Evolutionary conservation across 2,329 filamentous ascomycete genomes (phyloP).

Genomic region (Tolypocladium paradoxum): DNA sequence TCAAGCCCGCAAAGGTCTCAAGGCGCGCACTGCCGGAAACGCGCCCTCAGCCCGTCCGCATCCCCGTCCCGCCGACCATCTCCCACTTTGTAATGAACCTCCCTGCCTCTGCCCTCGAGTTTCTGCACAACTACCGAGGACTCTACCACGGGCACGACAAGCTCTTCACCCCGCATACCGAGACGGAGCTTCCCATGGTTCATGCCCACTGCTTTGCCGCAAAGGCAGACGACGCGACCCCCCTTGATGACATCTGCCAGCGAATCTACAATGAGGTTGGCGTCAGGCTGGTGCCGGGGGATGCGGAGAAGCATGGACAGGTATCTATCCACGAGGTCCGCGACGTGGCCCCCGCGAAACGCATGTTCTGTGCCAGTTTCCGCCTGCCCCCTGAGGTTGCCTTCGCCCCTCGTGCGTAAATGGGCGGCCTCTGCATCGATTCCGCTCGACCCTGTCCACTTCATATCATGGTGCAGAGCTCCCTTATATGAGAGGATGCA

Average conservation of each 20-base stretch:
- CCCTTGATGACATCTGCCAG: constrained; percentile 38
- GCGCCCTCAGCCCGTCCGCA: constrained; percentile 23
- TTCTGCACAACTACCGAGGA: constrained; percentile 57
- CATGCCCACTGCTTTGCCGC: constrained; percentile 93
- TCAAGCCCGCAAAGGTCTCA: constrained; percentile 30
- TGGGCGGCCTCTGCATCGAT: neutral
- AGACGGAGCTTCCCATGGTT: constrained; percentile 60
- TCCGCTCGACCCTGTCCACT: neutral
- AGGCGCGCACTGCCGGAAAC: constrained; percentile 26
- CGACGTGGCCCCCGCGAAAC: constrained; percentile 84
- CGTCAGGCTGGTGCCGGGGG: constrained; percentile 28
- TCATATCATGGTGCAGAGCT: neutral
- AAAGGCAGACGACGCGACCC: constrained; percentile 65
- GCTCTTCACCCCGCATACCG: constrained; percentile 52
- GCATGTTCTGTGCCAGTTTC: constrained; percentile 95
- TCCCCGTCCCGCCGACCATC: constrained; percentile 61
- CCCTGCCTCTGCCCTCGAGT: constrained; percentile 78
- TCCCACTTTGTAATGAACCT: constrained; percentile 98
- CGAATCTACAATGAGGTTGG: constrained; percentile 30
- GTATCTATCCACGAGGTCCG: constrained; percentile 60
- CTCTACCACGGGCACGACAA: constrained; percentile 63
- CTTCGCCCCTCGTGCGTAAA: constrained; percentile 42
- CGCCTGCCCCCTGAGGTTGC: constrained; percentile 73
- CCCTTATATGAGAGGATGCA: neutral
- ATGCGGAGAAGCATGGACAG: constrained; percentile 35